phyloP scores from a whole-genome alignment of 2,329 filamentous ascomycete genomes.

The Leptographium procerum region DNA sequence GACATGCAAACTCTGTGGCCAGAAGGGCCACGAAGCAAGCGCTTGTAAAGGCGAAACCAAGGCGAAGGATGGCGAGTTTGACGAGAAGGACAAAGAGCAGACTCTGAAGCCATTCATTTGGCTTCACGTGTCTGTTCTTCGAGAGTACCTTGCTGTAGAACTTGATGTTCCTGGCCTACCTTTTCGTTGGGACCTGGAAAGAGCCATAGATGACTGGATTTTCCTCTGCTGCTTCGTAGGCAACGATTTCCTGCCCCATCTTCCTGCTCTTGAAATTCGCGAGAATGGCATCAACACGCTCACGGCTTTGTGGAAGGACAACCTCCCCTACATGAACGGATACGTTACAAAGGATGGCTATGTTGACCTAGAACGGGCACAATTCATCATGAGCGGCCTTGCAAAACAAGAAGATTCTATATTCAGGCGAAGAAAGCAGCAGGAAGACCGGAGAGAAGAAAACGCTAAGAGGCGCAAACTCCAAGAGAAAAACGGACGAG shows the following conservation, averaged over 20 bases:
- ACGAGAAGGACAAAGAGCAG: slow-evolving; percentile 63
- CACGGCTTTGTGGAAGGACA: slow-evolving; percentile 94
- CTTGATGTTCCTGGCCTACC: slow-evolving; percentile 71
- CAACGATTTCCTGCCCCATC: slow-evolving; percentile 94
- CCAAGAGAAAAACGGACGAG: slow-evolving; percentile 34
- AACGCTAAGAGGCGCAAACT: slow-evolving; percentile 68
- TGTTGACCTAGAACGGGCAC: slow-evolving; percentile 76
- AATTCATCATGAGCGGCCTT: slow-evolving; percentile 76
- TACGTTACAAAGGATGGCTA: slow-evolving; percentile 93
- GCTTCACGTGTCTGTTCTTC: slow-evolving; percentile 83
- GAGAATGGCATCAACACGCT: slow-evolving; percentile 96
- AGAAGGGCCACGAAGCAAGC: slow-evolving; percentile 80
- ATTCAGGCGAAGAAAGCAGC: slow-evolving; percentile 76
- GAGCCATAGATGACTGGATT: slow-evolving; percentile 94
- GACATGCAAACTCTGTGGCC: slow-evolving; percentile 79
- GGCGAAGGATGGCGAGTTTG: slow-evolving; percentile 66
- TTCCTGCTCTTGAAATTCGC: slow-evolving; percentile 93
- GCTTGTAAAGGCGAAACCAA: slow-evolving; percentile 74
- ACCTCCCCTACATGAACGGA: slow-evolving; percentile 80
- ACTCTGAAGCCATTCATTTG: slow-evolving; percentile 91
- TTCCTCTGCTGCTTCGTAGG: slow-evolving; percentile 99
- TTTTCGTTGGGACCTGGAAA: slow-evolving; percentile 86
- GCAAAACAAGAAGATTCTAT: slow-evolving; percentile 91
- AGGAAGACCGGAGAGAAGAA: slow-evolving; percentile 72
- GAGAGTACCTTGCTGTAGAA: slow-evolving; percentile 88